Evolutionary conservation across 2,329 filamentous ascomycete genomes (phyloP), one percentile per base, ranked within the genome.

Genomic region (Talaromyces sp.): DNA sequence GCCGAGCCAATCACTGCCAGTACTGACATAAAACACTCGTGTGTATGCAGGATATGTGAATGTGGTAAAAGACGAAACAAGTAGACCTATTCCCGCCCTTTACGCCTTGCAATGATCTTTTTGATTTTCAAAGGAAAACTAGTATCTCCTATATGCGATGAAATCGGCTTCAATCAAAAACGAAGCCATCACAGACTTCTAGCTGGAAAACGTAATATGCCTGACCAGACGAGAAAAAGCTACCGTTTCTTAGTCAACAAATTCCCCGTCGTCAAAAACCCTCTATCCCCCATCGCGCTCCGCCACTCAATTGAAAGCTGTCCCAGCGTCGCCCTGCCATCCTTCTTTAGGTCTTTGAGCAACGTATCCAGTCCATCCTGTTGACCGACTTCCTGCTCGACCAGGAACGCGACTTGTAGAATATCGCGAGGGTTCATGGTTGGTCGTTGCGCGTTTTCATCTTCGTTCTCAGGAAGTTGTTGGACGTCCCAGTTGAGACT

Each of bases 261-360:
- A 83, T 90, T 94, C 10, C 93, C 93, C 7, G 95, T 99, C 52
- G 89, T 92, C 74, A 99, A 81, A 71, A 88, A 93, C 0, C 95
- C 95, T 71, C 87, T 86, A 78, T 94, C 95, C 0, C 95, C 95
- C 90, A 97, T 93, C 67, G 91, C 87, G 43, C 90, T 90, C 68
- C 91, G 85, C 95, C 95, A 99, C 63, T 92, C 90, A 66, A 98
- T 90, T 50, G 89, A 89, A 69, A 98, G 78, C 68, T 95, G 88
- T 5, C 93, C 94, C 73, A 98, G 87, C 22, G 89, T 82, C 43
- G 90, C 81, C 67, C 84, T 81, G 19, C 80, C 80, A 67, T 81
- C 79, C 39, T 79, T 77, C 47, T 79, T 81, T 68, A 86, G 81
- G 59, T 82, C 81, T 66, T 79, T 80, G 45, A 78, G 76, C 11